Conservation (phyloP, 1,284 basidiomycete genomes). For the Golubevia pallescens region DNA sequence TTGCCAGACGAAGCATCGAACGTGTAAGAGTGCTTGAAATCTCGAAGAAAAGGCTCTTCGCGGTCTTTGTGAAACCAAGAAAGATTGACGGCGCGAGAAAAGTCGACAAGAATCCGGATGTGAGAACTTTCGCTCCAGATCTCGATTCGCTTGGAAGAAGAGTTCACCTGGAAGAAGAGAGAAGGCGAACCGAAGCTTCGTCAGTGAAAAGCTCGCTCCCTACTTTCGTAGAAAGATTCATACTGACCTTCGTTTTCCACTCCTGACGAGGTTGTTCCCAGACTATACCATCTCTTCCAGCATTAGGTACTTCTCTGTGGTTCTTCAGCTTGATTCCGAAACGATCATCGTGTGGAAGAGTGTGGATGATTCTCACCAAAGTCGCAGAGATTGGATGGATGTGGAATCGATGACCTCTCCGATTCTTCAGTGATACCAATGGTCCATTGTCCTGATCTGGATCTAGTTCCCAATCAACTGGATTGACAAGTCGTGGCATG, state of each 20-base stretch:
- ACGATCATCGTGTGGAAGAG: constrained; percentile 1
- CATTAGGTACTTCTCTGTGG: background rate
- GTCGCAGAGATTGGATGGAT: constrained; percentile 7
- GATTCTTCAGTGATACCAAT: constrained; percentile 3
- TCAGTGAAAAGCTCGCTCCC: background rate
- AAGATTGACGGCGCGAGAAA: background rate
- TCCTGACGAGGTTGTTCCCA: constrained; percentile 14
- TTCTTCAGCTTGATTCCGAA: background rate
- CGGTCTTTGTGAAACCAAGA: background rate
- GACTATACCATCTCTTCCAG: constrained; percentile 7
- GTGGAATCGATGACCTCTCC: constrained; percentile 4
- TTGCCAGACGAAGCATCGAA: constrained; percentile 17
- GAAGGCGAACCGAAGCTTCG: background rate
- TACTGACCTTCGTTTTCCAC: constrained; percentile 2
- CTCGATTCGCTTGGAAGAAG: background rate
- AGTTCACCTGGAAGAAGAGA: background rate
- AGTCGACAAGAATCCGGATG: background rate
- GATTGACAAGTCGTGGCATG: constrained; percentile 16
- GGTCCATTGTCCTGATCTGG: background rate
- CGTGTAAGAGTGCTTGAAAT: constrained; percentile 22
- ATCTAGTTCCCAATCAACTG: constrained; percentile 7
- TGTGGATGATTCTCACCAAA: constrained; percentile 10
- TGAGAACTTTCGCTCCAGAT: background rate
- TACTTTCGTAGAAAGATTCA: background rate
- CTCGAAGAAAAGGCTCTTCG: constrained; percentile 10